Evolutionary conservation across 306 rosid species (phyloP), one percentile per base, ranked within the genome.

Genomic region (Acacia crassicarpa): DNA sequence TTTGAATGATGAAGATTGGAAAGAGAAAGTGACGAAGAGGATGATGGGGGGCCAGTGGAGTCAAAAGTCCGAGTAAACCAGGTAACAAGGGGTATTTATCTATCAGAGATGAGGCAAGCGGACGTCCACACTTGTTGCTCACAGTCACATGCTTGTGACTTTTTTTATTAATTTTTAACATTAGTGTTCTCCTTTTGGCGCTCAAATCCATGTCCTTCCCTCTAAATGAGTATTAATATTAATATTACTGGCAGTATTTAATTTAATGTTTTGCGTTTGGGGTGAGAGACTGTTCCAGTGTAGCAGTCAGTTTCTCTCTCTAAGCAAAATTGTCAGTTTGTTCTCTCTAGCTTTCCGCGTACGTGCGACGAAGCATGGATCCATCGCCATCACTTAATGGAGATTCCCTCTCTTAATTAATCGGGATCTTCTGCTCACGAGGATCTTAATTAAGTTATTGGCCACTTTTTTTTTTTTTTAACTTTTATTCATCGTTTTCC

Each of bases 371-470:
- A 38, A 38, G 41, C 48, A 67, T 38, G 10, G 72, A 67, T 38
- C 72, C 48, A 20, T 67, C 72, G 11, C 48, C 45, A 35, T 67
- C 72, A 67, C 43, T 35, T 67, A 67, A 67, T 67, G 71, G 44
- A 66, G 71, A 66, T 66, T 66, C 71, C 71, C 4, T 66, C 71
- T 35, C 71, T 66, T 66, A 66, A 66, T 66, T 33, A 66, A 66
- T 66, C 20, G 8, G 72, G 25, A 67, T 67, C 72, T 38, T 20
- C 27, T 17, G 15, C 72, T 67, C 72, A 35, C 72, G 48, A 67
- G 46, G 48, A 30, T 38, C 44, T 67, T 67, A 67, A 67, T 67
- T 67, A 67, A 15, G 72, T 38, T 6, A 17, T 67, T 5, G 27
- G 27, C 30, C 65, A 22, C 65, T 65, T 32, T 65, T 15, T 27